Base-by-base conservation (phyloP, 192 early-diverging fungal genomes). In the Coemansia sp. region DNA sequence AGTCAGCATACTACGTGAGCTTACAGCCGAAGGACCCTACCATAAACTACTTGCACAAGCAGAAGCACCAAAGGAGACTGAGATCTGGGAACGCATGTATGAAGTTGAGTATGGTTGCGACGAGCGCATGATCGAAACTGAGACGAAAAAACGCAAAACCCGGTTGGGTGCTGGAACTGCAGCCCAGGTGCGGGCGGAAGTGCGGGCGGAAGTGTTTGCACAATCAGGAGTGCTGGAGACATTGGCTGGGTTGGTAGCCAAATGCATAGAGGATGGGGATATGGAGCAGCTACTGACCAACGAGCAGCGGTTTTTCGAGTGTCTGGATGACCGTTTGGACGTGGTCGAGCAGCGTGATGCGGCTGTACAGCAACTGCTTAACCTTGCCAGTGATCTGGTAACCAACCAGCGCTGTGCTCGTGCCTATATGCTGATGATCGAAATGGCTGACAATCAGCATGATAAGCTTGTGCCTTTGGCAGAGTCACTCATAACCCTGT, bases 111-210 rank as follows among this genome's bases (percentile, higher is more conserved):
- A 70, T 47, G 38, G 42, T 12, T 42, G 80, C 43, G 82, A 85
- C 30, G 40, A 57, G 5, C 68, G 59, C n/a, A 80, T 73, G 3
- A 70, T 87, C 9, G 81, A 82, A 13, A 69, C 63, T 6, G 87
- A 90, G 46, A 65, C 92, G 12, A 79, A 79, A 37, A 63, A 82
- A 23, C 83, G 92, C 20, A 83, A 84, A 6, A 81, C 82, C 10
- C 62, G 91, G 31, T 63, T 94, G 13, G 83, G 82, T 14, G 86
- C 90, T 0, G 87, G 84, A 6, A 79, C 90, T 1, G 59, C 82
- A 1, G 63, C 69, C 12, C 77, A 75, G 18, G 76, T 94, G 19
- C 70, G 80, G 16, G 57, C 65, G 1, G 76, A 84, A 31, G 88
- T 93, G 1, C 80, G 83, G 48, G 65, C 59, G 0, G 92, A 96